Conservation (phyloP, 352 stramenopile species). For the Paralagenidium karlingii region DNA sequence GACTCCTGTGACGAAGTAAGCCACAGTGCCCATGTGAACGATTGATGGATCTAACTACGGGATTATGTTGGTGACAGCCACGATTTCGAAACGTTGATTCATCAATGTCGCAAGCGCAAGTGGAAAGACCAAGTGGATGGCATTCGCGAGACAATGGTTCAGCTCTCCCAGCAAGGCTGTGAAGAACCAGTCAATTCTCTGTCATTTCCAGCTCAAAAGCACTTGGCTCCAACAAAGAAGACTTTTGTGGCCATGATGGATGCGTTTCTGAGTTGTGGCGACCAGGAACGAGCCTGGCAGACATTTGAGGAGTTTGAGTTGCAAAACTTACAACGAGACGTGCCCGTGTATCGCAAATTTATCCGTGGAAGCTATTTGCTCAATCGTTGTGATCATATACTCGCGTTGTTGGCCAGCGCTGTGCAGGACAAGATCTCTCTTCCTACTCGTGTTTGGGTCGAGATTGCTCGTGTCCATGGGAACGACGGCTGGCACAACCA, state of each 20-base stretch:
- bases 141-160: slow-evolving; percentile 14
- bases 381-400: slow-evolving; percentile 44
- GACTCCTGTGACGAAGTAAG: slow-evolving; percentile 45
- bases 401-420: slow-evolving; percentile 29
- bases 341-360: slow-evolving; percentile 58
- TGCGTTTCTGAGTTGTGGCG: slow-evolving; percentile 53
- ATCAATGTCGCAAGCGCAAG: slow-evolving; percentile 72
- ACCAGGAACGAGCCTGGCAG: slow-evolving; percentile 42
- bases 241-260: slow-evolving; percentile 65
- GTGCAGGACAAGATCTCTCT: slow-evolving; percentile 35
- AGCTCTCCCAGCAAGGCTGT: slow-evolving; percentile 22
- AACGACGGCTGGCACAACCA: slow-evolving; percentile 27
- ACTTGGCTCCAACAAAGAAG: slow-evolving; percentile 43
- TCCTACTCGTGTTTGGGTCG: slow-evolving; percentile 44
- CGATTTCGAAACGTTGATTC: slow-evolving; percentile 72
- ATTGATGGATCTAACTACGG: neutral
- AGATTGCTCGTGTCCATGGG: slow-evolving; percentile 54
- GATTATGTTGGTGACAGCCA: slow-evolving; percentile 16
- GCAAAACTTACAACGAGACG: slow-evolving; percentile 10
- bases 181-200: neutral
- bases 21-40: neutral
- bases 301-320: slow-evolving; percentile 41
- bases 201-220: slow-evolving; percentile 24
- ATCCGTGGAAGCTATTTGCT: slow-evolving; percentile 50
- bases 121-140: slow-evolving; percentile 61